Conservation (phyloP, 805 yeast genomes). For the Wickerhamomyces kurtzmanii region DNA sequence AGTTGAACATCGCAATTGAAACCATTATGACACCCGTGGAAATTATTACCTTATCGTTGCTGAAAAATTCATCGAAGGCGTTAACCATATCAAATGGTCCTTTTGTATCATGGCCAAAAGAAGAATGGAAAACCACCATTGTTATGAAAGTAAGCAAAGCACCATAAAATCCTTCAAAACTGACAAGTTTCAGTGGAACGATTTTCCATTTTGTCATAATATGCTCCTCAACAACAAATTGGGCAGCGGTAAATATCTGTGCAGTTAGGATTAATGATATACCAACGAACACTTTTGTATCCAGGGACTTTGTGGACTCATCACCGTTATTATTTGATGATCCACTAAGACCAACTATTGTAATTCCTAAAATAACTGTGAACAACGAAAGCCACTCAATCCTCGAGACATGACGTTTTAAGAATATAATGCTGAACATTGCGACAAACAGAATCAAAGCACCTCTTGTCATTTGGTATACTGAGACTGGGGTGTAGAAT, state of each 20-base stretch:
- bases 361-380: constrained; percentile 61
- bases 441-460: constrained; percentile 72
- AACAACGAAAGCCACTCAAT: constrained; percentile 60
- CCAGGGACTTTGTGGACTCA: constrained; percentile 3
- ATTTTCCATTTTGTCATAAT: constrained; percentile 42
- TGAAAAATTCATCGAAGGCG: constrained; percentile 38
- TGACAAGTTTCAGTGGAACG: constrained; percentile 57
- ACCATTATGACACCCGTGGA: constrained; percentile 60
- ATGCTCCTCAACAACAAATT: constrained; percentile 72
- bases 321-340: constrained; percentile 18
- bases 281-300: constrained; percentile 37
- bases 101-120: constrained; percentile 26
- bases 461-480: constrained; percentile 83
- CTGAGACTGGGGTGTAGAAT: constrained; percentile 64
- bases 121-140: constrained; percentile 33
- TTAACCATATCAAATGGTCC: constrained; percentile 45
- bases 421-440: constrained; percentile 51
- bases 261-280: constrained; percentile 48
- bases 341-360: constrained; percentile 67
- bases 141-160: constrained; percentile 29
- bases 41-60: constrained; percentile 29
- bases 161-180: constrained; percentile 69
- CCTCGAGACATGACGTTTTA: constrained; percentile 42
- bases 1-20: constrained; percentile 64
- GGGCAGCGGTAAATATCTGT: constrained; percentile 62